phyloP scores from a whole-genome alignment of 441 rosid species.

The Biscutella laevigata region DNA sequence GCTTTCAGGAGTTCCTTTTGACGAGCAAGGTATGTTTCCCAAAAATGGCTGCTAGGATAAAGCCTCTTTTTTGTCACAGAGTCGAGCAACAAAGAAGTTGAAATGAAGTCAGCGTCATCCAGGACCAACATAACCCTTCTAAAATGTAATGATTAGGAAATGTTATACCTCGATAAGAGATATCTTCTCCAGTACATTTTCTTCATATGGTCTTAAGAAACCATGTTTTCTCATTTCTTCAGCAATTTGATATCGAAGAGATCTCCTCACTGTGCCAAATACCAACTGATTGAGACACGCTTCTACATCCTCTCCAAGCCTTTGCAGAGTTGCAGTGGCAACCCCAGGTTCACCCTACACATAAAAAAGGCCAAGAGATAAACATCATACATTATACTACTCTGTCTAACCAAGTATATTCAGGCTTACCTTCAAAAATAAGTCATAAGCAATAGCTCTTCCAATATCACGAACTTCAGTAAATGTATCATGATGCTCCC shows the following conservation, averaged over 20 bases:
- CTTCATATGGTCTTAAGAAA: slow-evolving; percentile 72
- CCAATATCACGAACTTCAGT: slow-evolving; percentile 89
- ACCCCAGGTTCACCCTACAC: slow-evolving; percentile 87
- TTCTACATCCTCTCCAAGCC: slow-evolving; percentile 93
- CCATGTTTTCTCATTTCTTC: slow-evolving; percentile 79
- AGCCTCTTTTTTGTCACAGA: slow-evolving; percentile 63
- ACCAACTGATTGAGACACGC: slow-evolving; percentile 81
- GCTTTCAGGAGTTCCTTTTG: slow-evolving; percentile 39
- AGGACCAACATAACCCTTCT: slow-evolving; percentile 11
- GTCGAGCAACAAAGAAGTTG: slow-evolving; percentile 24
- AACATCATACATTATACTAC: slow-evolving; percentile 17
- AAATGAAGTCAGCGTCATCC: slow-evolving; percentile 27
- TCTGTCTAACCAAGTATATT: slow-evolving; percentile 23
- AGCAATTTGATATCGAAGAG: slow-evolving; percentile 65
- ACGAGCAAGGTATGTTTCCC: slow-evolving; percentile 69
- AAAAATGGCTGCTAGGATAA: slow-evolving; percentile 91
- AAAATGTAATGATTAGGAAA: slow-evolving; percentile 13
- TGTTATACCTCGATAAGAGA: slow-evolving; percentile 75
- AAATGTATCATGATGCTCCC: slow-evolving; percentile 70
- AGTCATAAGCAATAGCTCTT: slow-evolving; percentile 90
- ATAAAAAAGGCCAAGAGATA: slow-evolving; percentile 31
- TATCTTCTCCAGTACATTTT: slow-evolving; percentile 70
- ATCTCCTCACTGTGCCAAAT: slow-evolving; percentile 90
- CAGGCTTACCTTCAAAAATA: slow-evolving; percentile 76
- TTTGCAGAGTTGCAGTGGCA: slow-evolving; percentile 82